These are phyloP conservation scores for Dictyostelium intermedium DNA, from an alignment of 78 protist genomes.

Conservation along the genomic window DNA sequence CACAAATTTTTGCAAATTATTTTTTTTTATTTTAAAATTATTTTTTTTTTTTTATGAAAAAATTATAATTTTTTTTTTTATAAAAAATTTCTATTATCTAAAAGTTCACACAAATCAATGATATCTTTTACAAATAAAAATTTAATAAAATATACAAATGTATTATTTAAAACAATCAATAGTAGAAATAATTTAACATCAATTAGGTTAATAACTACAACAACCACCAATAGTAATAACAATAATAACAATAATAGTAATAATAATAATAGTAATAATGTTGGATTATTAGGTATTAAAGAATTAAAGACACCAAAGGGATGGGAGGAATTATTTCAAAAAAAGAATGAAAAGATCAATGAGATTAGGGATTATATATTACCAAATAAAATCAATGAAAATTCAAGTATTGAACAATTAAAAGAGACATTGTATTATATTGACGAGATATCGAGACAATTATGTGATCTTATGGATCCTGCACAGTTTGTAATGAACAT, in stretches of 20 bases:
- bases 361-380: not conserved
- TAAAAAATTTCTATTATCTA: too few species aligned
- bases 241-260: not conserved
- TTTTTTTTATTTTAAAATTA: too few species aligned
- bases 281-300: conserved; percentile 31
- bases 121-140: not conserved
- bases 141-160: not conserved
- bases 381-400: not conserved
- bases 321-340: conserved; percentile 5
- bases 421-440: not conserved
- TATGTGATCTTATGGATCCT: conserved; percentile 49
- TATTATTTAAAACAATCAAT: not conserved
- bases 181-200: not conserved
- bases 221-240: not conserved
- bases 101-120: not conserved
- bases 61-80: too few species aligned
- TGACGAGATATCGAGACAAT: conserved; percentile 24
- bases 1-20: too few species aligned
- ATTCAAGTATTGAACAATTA: not conserved
- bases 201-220: not conserved
- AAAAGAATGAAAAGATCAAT: not conserved
- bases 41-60: too few species aligned
- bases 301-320: conserved; percentile 17
- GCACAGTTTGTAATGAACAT: not conserved
- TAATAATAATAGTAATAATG: not conserved